These are phyloP conservation scores for Penicillium odoratum DNA, from an alignment of 495 filamentous ascomycete genomes.

Conservation along the genomic window DNA sequence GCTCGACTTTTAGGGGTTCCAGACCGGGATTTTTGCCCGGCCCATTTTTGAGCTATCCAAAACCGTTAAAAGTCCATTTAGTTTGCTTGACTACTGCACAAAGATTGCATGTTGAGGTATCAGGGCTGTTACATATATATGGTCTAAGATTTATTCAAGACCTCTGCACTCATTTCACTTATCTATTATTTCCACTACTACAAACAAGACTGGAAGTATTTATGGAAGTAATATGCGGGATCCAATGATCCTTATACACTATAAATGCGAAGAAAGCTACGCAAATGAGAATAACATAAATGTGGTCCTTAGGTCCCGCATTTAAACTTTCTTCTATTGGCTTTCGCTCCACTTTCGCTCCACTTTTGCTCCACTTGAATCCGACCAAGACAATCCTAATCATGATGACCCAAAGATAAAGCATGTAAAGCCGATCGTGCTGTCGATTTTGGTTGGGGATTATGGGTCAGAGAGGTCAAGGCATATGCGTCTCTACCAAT, in stretches of 20 bases:
- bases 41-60: slow-evolving; percentile 1
- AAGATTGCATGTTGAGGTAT: no score
- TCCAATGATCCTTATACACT: neutral
- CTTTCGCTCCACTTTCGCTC: neutral
- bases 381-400: neutral
- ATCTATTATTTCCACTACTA: no score
- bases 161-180: no score
- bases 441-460: neutral
- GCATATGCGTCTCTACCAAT: slow-evolving; percentile 2
- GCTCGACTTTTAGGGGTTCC: neutral
- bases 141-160: no score
- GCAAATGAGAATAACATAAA: neutral
- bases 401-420: neutral
- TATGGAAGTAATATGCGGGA: neutral
- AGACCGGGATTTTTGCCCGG: neutral
- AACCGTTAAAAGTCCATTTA: neutral
- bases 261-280: neutral
- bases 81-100: no score
- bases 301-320: neutral
- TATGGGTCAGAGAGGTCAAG: neutral
- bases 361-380: neutral
- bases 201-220: neutral
- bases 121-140: no score
- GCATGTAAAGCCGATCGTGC: neutral
- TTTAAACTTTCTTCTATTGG: neutral